Percentiles rank a stretch among this genome's conserved stretches.
Conservation (phyloP, 345 rosid species). For the Gossypium herbaceum region DNA sequence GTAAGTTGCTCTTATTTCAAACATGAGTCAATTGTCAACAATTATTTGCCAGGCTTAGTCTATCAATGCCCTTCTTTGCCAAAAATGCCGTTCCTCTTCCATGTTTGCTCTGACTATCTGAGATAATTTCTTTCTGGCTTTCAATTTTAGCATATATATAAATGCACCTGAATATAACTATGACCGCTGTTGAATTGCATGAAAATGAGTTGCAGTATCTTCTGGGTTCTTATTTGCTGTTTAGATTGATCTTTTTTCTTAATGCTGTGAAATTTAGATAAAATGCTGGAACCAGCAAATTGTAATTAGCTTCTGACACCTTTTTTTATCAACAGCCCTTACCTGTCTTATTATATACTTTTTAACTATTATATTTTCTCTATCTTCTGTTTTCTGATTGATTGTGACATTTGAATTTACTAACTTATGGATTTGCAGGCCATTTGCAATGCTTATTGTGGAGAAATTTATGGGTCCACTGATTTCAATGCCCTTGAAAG, state of each 20-base stretch:
- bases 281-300: background rate
- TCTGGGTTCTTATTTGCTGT: background rate
- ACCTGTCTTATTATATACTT: background rate
- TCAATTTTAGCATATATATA: background rate
- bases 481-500: slow-evolving; percentile 55
- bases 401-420: background rate
- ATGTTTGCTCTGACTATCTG: background rate
- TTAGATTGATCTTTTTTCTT: background rate
- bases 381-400: background rate
- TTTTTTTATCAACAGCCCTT: background rate
- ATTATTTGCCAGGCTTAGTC: background rate
- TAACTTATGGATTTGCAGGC: slow-evolving; percentile 40
- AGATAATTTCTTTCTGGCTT: background rate
- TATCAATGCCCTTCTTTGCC: background rate
- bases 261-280: background rate
- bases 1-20: slow-evolving; percentile 43
- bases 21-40: background rate
- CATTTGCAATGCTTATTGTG: slow-evolving; percentile 74
- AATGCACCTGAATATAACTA: background rate
- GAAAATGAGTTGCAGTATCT: background rate
- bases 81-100: background rate
- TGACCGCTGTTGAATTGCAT: background rate
- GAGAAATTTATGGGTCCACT: slow-evolving; percentile 70
- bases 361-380: background rate
- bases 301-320: background rate